These are phyloP conservation scores for Cryptosporidium sp. DNA, from an alignment of 169 alveolate species.

Conservation along the genomic window DNA sequence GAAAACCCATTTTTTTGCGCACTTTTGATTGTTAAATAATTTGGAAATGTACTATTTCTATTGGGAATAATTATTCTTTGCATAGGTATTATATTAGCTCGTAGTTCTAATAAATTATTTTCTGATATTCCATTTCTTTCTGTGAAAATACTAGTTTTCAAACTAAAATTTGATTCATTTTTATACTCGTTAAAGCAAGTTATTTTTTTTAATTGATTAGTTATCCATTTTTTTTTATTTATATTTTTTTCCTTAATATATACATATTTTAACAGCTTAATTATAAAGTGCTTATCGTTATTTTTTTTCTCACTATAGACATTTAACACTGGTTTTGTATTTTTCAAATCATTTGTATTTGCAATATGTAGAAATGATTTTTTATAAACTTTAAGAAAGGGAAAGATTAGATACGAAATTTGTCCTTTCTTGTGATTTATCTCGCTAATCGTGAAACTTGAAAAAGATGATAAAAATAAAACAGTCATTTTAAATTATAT, in stretches of 20 bases:
- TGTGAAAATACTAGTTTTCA: background rate
- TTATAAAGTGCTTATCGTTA: background rate
- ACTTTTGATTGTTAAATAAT: background rate
- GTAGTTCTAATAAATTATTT: background rate
- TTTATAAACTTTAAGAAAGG: conserved; percentile 22
- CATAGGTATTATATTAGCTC: background rate
- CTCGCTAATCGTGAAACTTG: background rate
- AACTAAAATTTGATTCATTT: background rate
- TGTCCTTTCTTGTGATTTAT: conserved; percentile 22
- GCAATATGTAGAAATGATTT: conserved; percentile 15
- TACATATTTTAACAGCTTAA: background rate
- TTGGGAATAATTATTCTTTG: background rate
- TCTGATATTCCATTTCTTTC: background rate
- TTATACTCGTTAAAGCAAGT: background rate
- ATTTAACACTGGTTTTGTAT: background rate
- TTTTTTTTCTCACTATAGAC: background rate
- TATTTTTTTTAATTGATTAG: conserved; percentile 17
- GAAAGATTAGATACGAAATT: conserved; percentile 7
- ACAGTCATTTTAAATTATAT: conserved; percentile 5
- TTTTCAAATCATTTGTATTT: background rate
- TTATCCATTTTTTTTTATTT: conserved; percentile 24
- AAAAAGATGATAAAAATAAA: conserved; percentile 3
- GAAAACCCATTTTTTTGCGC: too few species aligned
- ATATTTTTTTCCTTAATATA: background rate
- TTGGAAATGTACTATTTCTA: background rate